Evolutionary conservation across 1,139 yeast genomes (phyloP).

Genomic region (Candida sojae): DNA sequence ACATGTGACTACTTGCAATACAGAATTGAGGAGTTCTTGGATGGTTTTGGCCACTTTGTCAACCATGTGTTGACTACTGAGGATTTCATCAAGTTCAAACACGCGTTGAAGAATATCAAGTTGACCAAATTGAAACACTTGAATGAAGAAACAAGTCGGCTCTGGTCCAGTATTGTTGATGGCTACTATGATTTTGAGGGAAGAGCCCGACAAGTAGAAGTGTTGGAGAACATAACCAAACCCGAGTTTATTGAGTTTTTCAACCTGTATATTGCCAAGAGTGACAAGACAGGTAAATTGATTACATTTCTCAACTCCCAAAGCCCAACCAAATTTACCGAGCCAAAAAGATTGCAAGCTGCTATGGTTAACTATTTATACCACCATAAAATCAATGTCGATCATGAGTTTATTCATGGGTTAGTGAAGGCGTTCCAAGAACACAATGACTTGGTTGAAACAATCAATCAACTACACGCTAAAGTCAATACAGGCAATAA

Average conservation of each 20-base stretch:
- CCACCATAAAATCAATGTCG: slow-evolving; percentile 23
- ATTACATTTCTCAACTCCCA: slow-evolving; percentile 73
- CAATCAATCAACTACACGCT: slow-evolving; percentile 15
- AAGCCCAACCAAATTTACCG: slow-evolving; percentile 28
- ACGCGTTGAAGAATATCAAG: slow-evolving; percentile 66
- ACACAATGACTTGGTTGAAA: slow-evolving; percentile 15
- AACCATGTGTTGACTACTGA: slow-evolving; percentile 49
- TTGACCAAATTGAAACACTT: slow-evolving; percentile 74
- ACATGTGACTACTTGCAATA: slow-evolving; percentile 71
- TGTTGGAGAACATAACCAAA: slow-evolving; percentile 55
- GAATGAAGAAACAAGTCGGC: slow-evolving; percentile 69
- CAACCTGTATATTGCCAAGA: slow-evolving; percentile 40
- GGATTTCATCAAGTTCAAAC: slow-evolving; percentile 68
- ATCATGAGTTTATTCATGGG: slow-evolving; percentile 27
- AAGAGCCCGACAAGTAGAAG: slow-evolving; percentile 56
- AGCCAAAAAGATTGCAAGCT: slow-evolving; percentile 25
- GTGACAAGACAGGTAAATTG: slow-evolving; percentile 46
- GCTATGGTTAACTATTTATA: slow-evolving; percentile 30
- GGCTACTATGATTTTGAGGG: slow-evolving; percentile 79
- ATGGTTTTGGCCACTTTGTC: slow-evolving; percentile 36
- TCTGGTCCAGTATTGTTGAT: slow-evolving; percentile 65
- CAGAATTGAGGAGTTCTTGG: slow-evolving; percentile 71
- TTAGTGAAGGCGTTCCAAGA: slow-evolving; percentile 22
- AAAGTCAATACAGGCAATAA: slow-evolving; percentile 10
- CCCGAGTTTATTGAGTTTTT: slow-evolving; percentile 60